phyloP scores from a whole-genome alignment of 306 rosid species.

The Albizia julibrissin region DNA sequence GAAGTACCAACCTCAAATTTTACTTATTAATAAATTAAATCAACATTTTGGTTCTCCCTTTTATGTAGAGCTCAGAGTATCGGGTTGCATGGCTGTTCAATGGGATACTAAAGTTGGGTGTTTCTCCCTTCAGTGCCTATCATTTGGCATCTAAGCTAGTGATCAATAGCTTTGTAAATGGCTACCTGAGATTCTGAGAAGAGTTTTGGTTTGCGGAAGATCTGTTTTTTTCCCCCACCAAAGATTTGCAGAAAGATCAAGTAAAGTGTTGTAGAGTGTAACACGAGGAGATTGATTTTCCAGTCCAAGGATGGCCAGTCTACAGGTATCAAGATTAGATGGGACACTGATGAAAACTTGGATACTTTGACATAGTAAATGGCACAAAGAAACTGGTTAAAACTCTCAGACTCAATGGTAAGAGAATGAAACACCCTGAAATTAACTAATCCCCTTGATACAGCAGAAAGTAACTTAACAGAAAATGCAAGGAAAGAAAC shows the following conservation, averaged over 20 bases:
- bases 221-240: no score
- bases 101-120: not conserved
- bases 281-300: not conserved
- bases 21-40: conserved; percentile 16
- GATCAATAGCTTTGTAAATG: not conserved
- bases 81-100: not conserved
- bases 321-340: not conserved
- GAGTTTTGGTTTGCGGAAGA: not conserved
- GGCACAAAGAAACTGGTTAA: not conserved
- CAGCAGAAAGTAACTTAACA: not conserved
- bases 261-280: not conserved
- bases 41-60: not conserved
- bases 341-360: not conserved
- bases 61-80: not conserved
- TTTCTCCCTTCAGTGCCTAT: not conserved
- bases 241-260: not conserved
- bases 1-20: conserved; percentile 20
- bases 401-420: not conserved
- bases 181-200: not conserved
- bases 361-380: not conserved
- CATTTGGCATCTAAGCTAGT: not conserved
- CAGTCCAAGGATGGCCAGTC: not conserved
- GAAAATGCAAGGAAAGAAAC: not conserved
- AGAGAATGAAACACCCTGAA: not conserved
- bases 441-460: not conserved